Conservation (phyloP, 257 asterid species). For the Nemophila menziesii region DNA sequence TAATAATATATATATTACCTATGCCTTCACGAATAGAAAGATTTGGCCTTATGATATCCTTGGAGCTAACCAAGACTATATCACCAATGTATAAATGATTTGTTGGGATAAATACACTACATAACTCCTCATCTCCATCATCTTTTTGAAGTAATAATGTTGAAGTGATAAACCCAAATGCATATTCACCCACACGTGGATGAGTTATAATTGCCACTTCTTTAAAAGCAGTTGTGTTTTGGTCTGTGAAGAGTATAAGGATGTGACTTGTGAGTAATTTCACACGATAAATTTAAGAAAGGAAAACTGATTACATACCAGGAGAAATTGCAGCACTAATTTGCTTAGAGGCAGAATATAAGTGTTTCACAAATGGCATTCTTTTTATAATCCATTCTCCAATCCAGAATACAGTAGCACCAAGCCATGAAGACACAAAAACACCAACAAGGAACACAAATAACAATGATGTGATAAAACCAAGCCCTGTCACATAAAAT, state of each 20-base stretch:
- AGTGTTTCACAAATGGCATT: conserved; percentile 73
- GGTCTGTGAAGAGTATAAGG: conserved; percentile 35
- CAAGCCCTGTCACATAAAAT: conserved; percentile 64
- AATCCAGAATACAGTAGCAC: conserved; percentile 76
- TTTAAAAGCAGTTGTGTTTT: conserved; percentile 77
- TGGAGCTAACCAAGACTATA: conserved; percentile 58
- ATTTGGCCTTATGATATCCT: conserved; percentile 65
- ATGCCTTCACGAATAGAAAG: conserved; percentile 88
- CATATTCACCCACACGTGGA: conserved; percentile 93
- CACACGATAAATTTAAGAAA: not conserved
- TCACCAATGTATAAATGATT: conserved; percentile 85
- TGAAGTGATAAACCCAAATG: conserved; percentile 89
- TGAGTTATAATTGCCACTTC: conserved; percentile 84
- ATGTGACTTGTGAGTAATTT: conserved; percentile 1
- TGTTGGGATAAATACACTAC: conserved; percentile 85
- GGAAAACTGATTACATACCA: conserved; percentile 24
- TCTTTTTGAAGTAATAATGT: conserved; percentile 80
- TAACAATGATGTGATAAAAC: conserved; percentile 68
- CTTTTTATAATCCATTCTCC: conserved; percentile 91
- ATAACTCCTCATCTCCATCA: conserved; percentile 81
- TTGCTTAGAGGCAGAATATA: conserved; percentile 93
- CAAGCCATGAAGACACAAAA: conserved; percentile 86
- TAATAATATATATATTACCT: conserved; percentile 26
- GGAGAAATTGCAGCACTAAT: conserved; percentile 90
- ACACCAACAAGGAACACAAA: conserved; percentile 75